Evolutionary conservation across 345 rosid genomes (phyloP).

Genomic region (Citrus inodora): DNA sequence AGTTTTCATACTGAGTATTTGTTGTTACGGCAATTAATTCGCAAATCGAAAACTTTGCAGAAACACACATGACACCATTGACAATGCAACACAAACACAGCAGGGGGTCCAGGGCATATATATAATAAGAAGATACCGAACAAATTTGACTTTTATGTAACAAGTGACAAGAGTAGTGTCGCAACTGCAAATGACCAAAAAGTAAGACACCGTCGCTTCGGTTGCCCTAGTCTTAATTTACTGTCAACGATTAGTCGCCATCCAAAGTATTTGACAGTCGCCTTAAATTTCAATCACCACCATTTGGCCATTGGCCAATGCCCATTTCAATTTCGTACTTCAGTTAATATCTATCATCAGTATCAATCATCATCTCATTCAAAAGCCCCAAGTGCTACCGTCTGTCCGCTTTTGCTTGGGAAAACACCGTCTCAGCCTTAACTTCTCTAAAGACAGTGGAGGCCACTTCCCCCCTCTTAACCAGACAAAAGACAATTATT

Average conservation of each 20-base stretch:
- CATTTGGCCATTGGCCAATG: too few species aligned
- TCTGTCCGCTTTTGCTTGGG: not conserved
- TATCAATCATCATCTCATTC: not conserved
- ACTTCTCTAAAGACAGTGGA: conserved; percentile 16
- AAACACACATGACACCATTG: conserved; percentile 1
- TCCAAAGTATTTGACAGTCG: not conserved
- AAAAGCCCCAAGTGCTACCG: not conserved
- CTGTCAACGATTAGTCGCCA: conserved; percentile 22
- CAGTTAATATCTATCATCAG: too few species aligned
- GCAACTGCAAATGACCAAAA: conserved; percentile 11
- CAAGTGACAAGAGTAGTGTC: not conserved
- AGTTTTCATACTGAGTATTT: not conserved
- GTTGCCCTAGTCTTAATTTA: not conserved
- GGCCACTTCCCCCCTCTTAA: conserved; percentile 6
- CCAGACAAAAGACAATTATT: not conserved
- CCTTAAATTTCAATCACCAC: conserved; percentile 5
- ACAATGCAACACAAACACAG: not conserved
- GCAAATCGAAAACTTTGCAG: not conserved
- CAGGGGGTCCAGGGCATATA: not conserved
- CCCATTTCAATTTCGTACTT: too few species aligned
- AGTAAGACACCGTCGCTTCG: not conserved
- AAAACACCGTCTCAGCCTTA: not conserved
- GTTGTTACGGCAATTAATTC: too few species aligned
- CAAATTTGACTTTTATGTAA: not conserved
- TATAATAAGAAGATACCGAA: not conserved